These are phyloP conservation scores for Pholiota molesta DNA, from an alignment of 768 basidiomycete species.

Conservation along the genomic window DNA sequence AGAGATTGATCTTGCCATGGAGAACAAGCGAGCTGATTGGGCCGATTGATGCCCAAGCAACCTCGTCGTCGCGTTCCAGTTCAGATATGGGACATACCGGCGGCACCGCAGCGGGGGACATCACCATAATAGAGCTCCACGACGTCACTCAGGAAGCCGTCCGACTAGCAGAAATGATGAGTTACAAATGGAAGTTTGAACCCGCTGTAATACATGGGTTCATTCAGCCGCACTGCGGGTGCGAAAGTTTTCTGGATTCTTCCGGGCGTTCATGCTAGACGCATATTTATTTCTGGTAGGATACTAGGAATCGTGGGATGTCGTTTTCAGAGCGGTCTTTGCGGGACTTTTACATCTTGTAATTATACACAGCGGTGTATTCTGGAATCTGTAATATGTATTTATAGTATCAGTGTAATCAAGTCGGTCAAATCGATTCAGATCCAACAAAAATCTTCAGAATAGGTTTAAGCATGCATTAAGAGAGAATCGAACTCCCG, in stretches of 20 bases:
- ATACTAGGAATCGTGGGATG: too few species aligned
- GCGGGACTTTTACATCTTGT: background rate
- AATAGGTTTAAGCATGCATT: background rate
- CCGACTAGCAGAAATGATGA: constrained; percentile 4
- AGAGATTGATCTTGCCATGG: background rate
- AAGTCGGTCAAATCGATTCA: too few species aligned
- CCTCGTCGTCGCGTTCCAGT: background rate
- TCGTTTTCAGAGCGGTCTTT: background rate
- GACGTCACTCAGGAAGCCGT: constrained; percentile 8
- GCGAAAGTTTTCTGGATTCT: background rate
- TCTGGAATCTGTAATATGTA: background rate
- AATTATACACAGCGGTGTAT: background rate
- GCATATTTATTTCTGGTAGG: too few species aligned
- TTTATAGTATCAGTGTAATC: too few species aligned
- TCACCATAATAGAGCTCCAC: constrained; percentile 2
- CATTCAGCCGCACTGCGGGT: background rate
- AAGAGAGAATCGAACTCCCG: background rate
- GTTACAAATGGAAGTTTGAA: constrained; percentile 8
- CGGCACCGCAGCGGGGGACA: background rate
- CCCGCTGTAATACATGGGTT: background rate
- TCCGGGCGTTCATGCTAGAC: background rate
- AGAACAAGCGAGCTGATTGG: background rate
- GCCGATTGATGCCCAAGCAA: background rate
- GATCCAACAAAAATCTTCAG: too few species aligned
- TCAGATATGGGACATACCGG: background rate